Evolutionary conservation across 2,329 filamentous ascomycete genomes (phyloP).

Genomic region (Diaporthe citri): DNA sequence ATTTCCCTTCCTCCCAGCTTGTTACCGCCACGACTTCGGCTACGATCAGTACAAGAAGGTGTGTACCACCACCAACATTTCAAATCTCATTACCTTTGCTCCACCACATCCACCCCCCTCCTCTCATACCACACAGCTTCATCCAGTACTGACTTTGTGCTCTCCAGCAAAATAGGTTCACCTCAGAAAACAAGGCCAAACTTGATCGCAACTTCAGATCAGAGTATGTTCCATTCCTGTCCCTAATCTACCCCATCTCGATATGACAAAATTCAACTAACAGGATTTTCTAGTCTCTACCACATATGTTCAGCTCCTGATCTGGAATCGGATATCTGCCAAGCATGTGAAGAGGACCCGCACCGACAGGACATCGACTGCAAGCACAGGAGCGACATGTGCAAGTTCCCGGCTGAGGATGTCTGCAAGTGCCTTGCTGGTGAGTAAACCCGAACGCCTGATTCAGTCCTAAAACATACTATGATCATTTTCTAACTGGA

Average conservation of each 20-base stretch:
- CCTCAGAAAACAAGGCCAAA: not conserved
- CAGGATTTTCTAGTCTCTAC: not conserved
- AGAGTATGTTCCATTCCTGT: not conserved
- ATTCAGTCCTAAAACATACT: not conserved
- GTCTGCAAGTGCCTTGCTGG: slow-evolving; percentile 16
- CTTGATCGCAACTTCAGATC: slow-evolving; percentile 18
- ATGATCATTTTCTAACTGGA: not conserved
- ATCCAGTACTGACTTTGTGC: not conserved
- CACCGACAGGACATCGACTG: slow-evolving; percentile 10
- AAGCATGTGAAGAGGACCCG: slow-evolving; percentile 1
- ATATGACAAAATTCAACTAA: not conserved
- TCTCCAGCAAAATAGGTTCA: not conserved
- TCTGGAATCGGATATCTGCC: not conserved
- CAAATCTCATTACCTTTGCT: too few relatives aligned
- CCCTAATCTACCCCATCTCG: not conserved
- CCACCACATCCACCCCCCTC: not conserved
- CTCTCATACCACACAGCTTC: not conserved
- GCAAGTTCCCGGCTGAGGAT: not conserved
- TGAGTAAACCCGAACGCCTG: not conserved
- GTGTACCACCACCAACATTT: not conserved
- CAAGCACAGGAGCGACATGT: slow-evolving; percentile 21
- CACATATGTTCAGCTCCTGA: not conserved
- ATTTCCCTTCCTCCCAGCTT: slow-evolving; percentile 3
- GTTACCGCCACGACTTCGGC: slow-evolving; percentile 19
- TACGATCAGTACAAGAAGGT: slow-evolving; percentile 9